Conservation (phyloP, 129 eudicot species). For the Ambrosia artemisiifolia region DNA sequence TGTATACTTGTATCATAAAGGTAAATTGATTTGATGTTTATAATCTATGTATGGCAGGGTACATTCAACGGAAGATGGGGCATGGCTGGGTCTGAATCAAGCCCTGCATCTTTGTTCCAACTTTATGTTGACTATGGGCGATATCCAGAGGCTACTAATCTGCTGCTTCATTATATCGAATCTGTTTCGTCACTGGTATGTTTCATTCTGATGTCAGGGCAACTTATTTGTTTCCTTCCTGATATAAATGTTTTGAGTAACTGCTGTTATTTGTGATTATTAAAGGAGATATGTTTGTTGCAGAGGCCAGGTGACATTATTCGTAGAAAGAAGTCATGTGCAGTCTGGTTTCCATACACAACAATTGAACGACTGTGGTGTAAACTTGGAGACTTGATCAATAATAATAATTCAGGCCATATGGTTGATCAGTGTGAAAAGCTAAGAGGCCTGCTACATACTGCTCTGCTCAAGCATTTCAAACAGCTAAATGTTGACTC, state of each 20-base stretch:
- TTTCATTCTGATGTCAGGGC: conserved; percentile 8
- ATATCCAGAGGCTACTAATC: conserved; percentile 69
- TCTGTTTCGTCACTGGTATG: conserved; percentile 64
- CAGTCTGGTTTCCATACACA: conserved; percentile 94
- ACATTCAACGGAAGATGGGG: conserved; percentile 55
- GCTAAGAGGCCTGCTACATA: conserved; percentile 61
- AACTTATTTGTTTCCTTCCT: too few relatives aligned
- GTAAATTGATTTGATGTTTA: background rate
- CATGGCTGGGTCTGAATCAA: conserved; percentile 79
- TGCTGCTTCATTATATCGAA: conserved; percentile 74
- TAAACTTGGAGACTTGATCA: conserved; percentile 65
- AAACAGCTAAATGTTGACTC: conserved; percentile 78
- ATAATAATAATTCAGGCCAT: conserved; percentile 58
- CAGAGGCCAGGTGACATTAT: conserved; percentile 85
- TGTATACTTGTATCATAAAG: background rate
- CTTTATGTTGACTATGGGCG: conserved; percentile 86
- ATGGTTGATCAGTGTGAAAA: conserved; percentile 84
- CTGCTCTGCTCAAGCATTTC: conserved; percentile 70
- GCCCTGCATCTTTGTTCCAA: conserved; percentile 75
- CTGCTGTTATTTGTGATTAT: too few relatives aligned
- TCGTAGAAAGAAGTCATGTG: conserved; percentile 67
- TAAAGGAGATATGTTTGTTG: background rate
- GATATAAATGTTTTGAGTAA: too few relatives aligned
- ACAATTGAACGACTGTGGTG: conserved; percentile 82
- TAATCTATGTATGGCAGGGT: conserved; percentile 44